Evolutionary conservation across 768 basidiomycete genomes (phyloP), one percentile per base, ranked within the genome.

Genomic region (Suillus hirtellus): DNA sequence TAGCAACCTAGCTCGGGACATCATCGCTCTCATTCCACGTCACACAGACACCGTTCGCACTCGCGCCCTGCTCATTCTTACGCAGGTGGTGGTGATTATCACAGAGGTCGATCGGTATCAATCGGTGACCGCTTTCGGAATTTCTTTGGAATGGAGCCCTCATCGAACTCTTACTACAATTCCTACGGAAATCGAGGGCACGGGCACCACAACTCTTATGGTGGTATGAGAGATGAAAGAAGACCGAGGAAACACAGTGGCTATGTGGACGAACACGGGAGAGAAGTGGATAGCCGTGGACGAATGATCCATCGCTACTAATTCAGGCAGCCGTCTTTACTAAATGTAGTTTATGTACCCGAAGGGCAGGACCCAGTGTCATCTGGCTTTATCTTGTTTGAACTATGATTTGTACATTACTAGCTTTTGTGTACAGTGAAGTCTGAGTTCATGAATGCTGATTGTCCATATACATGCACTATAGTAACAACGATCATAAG

Each of bases 71-170:
- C 69, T 58, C 64, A 70, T 53, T 46, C 35, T 4, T 60, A 66
- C 6, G 37, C 46, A 42, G 12, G 31, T 11, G 49, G 31, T 6
- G 56, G 42, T 31, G 56, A 58, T 19, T 47, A 73, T 15, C 49
- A 67, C n/a, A 24, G 60, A 4, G 47, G 42, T 0, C 70, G 72
- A 11, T 31, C 71, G 27, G 63, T 69, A 3, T 72, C 75, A 17
- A 31, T 81, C 4, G 68, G 76, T 37, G 78, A 78, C 46, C 80
- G 80, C 62, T 64, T 81, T 47, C 77, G 76, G 59, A 62, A 70
- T 35, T 73, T 80, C 63, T 75, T 81, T 62, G 80, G 80, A 60
- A 55, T 76, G 2, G 69, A 71, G 38, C 63, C 49, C 1, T 12
- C 71, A 21, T 37, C 62, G 60, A 17, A 19, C 58, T n/a, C 38